These are phyloP conservation scores for Arachis monticola DNA, from an alignment of 331 rosid genomes.

Conservation along the genomic window DNA sequence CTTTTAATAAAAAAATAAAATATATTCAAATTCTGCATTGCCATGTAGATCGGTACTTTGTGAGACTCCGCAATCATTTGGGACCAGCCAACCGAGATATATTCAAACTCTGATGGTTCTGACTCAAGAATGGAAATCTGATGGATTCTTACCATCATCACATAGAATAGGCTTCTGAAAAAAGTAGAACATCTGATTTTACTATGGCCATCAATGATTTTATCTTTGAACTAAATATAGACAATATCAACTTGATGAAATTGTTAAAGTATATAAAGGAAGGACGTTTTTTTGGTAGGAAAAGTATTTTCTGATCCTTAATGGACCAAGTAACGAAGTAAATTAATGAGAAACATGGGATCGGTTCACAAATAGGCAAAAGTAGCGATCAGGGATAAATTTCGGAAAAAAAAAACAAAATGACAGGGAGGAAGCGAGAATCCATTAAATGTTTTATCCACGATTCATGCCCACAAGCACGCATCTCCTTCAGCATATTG, in stretches of 20 bases:
- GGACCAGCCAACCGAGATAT: constrained; percentile 96
- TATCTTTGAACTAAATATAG: constrained; percentile 73
- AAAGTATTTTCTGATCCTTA: too few relatives aligned
- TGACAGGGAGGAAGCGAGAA: too few relatives aligned
- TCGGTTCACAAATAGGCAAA: too few relatives aligned
- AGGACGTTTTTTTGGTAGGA: constrained; percentile 36
- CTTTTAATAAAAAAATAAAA: too few relatives aligned
- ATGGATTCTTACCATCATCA: constrained; percentile 40
- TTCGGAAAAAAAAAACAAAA: too few relatives aligned
- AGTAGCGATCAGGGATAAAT: too few relatives aligned
- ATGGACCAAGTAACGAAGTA: too few relatives aligned
- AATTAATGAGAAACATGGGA: too few relatives aligned
- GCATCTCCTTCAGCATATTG: too few relatives aligned
- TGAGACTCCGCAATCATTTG: constrained; percentile 69
- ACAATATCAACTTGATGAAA: constrained; percentile 88
- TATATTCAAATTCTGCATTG: constrained; percentile 41
- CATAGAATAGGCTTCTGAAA: constrained; percentile 50
- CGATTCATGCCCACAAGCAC: too few relatives aligned
- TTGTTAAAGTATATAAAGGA: constrained; percentile 79
- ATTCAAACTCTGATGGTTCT: constrained; percentile 84
- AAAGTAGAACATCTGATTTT: constrained; percentile 49
- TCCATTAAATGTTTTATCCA: too few relatives aligned
- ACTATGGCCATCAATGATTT: constrained; percentile 88
- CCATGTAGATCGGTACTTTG: constrained; percentile 72
- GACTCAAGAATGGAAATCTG: constrained; percentile 48